Percentiles rank a stretch among this genome's conserved stretches.
phyloP scores from a whole-genome alignment of 2,329 filamentous ascomycete genomes.

The Aspergillus sp. region DNA sequence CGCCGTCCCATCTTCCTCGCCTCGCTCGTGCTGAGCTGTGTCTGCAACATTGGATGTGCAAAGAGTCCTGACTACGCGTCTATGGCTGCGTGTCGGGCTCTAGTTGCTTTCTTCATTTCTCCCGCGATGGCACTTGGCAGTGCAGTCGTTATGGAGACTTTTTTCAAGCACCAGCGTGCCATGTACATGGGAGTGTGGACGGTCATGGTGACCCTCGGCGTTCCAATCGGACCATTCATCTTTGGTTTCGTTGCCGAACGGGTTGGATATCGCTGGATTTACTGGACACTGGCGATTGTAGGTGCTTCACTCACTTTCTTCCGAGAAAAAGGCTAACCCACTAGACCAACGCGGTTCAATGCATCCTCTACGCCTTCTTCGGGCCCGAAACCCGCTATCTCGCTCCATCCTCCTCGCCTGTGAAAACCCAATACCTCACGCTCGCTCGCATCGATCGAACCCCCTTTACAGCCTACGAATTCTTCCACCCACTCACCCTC shows the following conservation, averaged over 20 bases:
- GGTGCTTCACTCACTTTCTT: neutral
- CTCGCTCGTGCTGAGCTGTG: conserved; percentile 52
- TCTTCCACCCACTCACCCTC: conserved; percentile 57
- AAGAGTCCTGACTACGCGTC: conserved; percentile 54
- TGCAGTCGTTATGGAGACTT: conserved; percentile 60
- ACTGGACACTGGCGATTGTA: conserved; percentile 61
- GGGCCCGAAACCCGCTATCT: conserved; percentile 60
- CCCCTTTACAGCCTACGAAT: conserved; percentile 57
- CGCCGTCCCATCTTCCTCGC: conserved; percentile 60
- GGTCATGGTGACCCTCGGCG: conserved; percentile 18
- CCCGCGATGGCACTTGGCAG: conserved; percentile 59
- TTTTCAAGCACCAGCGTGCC: conserved; percentile 58
- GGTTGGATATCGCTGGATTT: conserved; percentile 9
- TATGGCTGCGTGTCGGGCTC: conserved; percentile 54
- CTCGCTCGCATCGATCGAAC: conserved; percentile 54
- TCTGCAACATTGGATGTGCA: conserved; percentile 60
- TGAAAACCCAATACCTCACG: conserved; percentile 46
- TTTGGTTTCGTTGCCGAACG: conserved; percentile 10
- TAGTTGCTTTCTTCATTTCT: conserved; percentile 55
- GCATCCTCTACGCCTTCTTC: conserved; percentile 61
- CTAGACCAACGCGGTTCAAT: conserved; percentile 60
- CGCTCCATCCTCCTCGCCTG: conserved; percentile 10
- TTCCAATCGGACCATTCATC: conserved; percentile 27
- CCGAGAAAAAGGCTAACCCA: neutral
- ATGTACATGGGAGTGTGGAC: conserved; percentile 62